Conservation (phyloP, 768 basidiomycete genomes). For the Russula olivacea region DNA sequence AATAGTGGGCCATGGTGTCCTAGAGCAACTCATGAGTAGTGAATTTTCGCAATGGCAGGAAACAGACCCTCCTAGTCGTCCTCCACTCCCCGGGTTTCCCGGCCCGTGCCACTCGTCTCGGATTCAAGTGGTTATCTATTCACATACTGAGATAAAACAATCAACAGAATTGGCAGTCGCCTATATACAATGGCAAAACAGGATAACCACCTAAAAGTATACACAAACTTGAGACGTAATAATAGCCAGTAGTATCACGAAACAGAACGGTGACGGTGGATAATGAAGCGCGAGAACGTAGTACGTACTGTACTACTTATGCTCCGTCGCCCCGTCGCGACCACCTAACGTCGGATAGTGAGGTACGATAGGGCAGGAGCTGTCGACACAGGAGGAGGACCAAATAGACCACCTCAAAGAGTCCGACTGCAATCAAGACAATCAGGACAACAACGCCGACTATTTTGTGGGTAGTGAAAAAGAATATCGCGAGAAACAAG, state of each 20-base stretch:
- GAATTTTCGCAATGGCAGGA: neutral
- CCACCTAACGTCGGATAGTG: constrained; percentile 4
- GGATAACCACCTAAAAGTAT: neutral
- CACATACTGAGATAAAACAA: too few species aligned
- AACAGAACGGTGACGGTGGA: too few species aligned
- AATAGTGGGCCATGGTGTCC: constrained; percentile 16
- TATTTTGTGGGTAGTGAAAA: constrained; percentile 29
- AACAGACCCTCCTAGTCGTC: too few species aligned
- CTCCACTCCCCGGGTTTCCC: too few species aligned
- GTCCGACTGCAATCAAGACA: neutral
- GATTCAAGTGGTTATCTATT: too few species aligned
- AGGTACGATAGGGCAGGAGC: constrained; percentile 12
- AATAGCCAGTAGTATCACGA: too few species aligned
- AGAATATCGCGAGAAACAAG: constrained; percentile 44
- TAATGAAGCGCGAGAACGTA: too few species aligned
- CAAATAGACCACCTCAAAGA: neutral
- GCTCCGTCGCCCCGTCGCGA: neutral
- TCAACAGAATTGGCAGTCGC: too few species aligned
- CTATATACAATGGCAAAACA: neutral
- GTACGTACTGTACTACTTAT: too few species aligned
- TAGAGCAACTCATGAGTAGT: neutral
- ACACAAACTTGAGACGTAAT: too few species aligned
- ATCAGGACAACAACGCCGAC: constrained; percentile 3
- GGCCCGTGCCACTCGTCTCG: too few species aligned
- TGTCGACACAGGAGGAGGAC: neutral